Base-by-base conservation (phyloP, 129 eudicot genomes). In the Ambrosia trifida region DNA sequence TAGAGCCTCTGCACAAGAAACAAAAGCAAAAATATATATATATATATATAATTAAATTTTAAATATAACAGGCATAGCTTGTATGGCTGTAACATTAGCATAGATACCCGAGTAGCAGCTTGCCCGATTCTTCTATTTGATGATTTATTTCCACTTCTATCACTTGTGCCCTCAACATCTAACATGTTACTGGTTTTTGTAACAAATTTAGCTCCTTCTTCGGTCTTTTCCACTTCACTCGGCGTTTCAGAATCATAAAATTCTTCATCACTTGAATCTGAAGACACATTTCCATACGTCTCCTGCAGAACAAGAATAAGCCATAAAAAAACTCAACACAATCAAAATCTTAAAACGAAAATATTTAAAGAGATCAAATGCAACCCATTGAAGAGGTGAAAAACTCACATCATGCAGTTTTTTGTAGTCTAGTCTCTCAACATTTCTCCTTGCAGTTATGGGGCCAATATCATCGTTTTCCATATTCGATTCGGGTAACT, bases 191-290 rank as follows among this genome's bases (percentile, higher is more conserved):
- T 9, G 45, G 38, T 63, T 74, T 68, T 44, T 61, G 9, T 59
- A 40, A 74, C 36, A 16, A 7, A 14, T 38, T 68, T 56, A 45
- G 19, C 35, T 49, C 82, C 41, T 53, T 64, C 76, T 14, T 76
- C 9, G 3, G 32, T 52, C 76, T 11, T 73, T 73, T 79, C 78
- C 49, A 38, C 70, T 57, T 69, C 82, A 69, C 70, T 83, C 13
- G 76, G 79, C 31, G 64, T 62, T 33, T 70, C 80, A 50, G 56
- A 43, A 68, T 83, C 95, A 28, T 10, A 57, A 79, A 67, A 93
- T 20, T 93, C 96, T 72, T 87, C 96, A 78, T 93, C 96, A 50
- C 95, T 93, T 51, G 98, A 85, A 85, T 92, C 96, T 16, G 96
- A 87, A 62, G 92, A 76, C 14, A 12, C 47, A 65, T 85, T 80